Evolutionary conservation across 2,329 filamentous ascomycete species (phyloP).

Genomic region (Verticillium isaacii): DNA sequence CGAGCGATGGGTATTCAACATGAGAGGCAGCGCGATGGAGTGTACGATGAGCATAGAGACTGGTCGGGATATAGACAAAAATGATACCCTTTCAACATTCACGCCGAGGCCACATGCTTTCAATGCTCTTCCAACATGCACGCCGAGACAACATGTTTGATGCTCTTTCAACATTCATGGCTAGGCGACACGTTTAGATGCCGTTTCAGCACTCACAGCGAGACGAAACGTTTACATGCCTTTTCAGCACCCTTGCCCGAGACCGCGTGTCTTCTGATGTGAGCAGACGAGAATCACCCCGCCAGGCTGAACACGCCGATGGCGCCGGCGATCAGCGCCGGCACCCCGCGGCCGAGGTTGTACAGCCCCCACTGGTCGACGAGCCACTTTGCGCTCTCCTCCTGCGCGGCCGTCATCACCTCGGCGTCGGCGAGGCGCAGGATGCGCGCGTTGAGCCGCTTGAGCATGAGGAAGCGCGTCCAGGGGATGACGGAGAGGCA

Average conservation of each 20-base stretch:
- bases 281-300: conserved; percentile 3
- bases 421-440: conserved; percentile 33
- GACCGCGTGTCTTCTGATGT: too few relatives aligned
- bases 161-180: too few relatives aligned
- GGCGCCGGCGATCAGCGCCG: conserved; percentile 19
- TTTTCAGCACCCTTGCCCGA: too few relatives aligned
- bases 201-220: too few relatives aligned
- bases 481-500: conserved; percentile 46
- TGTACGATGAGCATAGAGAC: not conserved
- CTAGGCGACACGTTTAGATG: too few relatives aligned
- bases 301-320: conserved; percentile 23
- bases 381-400: conserved; percentile 43
- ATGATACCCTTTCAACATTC: conserved; percentile 1
- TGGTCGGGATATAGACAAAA: not conserved
- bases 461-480: conserved; percentile 39
- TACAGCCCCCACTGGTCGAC: conserved; percentile 52
- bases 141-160: too few relatives aligned
- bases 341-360: conserved; percentile 39
- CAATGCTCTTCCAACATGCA: too few relatives aligned
- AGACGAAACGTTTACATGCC: too few relatives aligned
- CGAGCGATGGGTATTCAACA: not conserved
- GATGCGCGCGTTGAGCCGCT: conserved; percentile 41
- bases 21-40: not conserved
- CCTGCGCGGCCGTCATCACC: conserved; percentile 26
- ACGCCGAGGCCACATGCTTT: too few relatives aligned